Evolutionary conservation across 2,329 filamentous ascomycete genomes (phyloP), one percentile per base, ranked within the genome.

Genomic region (Tolypocladium album): DNA sequence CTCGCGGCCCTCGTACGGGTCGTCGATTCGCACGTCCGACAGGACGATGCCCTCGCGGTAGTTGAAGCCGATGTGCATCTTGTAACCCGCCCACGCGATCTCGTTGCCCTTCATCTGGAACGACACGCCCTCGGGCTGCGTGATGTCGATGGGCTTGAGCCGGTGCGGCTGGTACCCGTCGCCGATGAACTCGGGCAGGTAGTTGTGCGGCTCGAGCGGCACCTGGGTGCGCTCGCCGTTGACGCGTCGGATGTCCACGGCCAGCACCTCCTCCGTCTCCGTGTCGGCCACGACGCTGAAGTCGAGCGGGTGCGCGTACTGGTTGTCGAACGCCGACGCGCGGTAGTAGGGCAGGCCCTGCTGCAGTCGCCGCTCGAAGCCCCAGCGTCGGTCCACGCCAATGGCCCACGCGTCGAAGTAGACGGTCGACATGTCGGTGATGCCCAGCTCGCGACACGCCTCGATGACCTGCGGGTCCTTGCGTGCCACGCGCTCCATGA

Each of bases 321-420:
- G 79, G 64, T 85, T 84, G 40, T 92, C 89, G 64, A 89, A 85
- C 17, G 84, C 69, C 61, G 89, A 82, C 42, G 86, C 87, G 45
- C 89, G 84, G 70, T 91, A 92, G 75, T 92, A 92, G 82, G 90
- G 89, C 36, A 93, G 76, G 15, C 88, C 89, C 75, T 93, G 89
- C 74, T 93, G 89, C 11, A 92, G 80, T 60, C 89, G 83, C 43
- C 89, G 79, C 60, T 80, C 78, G 60, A 78, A 88, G 57, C 89
- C 89, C 72, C 90, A 92, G 56, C 89, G 85, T 70, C 89, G 84
- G 66, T 93, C 89, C 64, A 89, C 89, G 39, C 89, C 89, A 72
- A 93, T 92, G 1, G 89, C 91, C 89, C 89, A 93, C 50, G 88
- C 88, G 71, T 93, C 89, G 71, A 89, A 88, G 73, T 89, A 92